Evolutionary conservation across 139 green algal species (phyloP).

Genomic region (Chlamydomonas asymmetrica): DNA sequence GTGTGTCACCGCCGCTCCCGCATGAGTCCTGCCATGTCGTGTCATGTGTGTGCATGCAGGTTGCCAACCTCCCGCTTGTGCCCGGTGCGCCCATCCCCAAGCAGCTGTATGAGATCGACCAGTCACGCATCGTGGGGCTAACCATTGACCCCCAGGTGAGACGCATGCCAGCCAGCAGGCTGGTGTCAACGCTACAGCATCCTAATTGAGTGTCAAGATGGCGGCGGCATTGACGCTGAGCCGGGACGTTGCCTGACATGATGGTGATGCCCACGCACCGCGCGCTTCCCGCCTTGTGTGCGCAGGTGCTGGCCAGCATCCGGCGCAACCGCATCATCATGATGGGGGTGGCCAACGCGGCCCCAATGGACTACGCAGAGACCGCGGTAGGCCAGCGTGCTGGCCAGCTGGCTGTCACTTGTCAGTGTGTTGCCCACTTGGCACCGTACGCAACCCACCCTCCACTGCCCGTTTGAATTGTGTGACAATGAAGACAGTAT

Average conservation of each 20-base stretch:
- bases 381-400: conserved; percentile 26
- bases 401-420: too few species aligned
- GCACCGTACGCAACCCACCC: too few species aligned
- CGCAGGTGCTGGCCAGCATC: conserved; percentile 45
- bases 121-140: conserved; percentile 56
- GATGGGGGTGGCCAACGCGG: conserved; percentile 42
- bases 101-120: conserved; percentile 48
- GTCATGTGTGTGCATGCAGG: too few species aligned
- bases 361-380: conserved; percentile 40
- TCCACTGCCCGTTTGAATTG: too few species aligned
- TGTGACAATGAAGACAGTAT: too few species aligned
- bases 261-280: too few species aligned
- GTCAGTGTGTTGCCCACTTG: neutral
- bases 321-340: conserved; percentile 47
- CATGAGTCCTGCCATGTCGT: too few species aligned
- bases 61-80: conserved; percentile 67
- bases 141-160: conserved; percentile 48
- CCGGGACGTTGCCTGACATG: too few species aligned
- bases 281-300: too few species aligned
- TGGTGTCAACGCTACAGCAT: neutral
- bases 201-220: neutral
- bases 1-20: too few species aligned
- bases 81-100: conserved; percentile 42
- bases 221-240: too few species aligned
- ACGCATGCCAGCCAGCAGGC: neutral